phyloP scores from a whole-genome alignment of 331 rosid genomes.

The Erythrophleum ivorense region DNA sequence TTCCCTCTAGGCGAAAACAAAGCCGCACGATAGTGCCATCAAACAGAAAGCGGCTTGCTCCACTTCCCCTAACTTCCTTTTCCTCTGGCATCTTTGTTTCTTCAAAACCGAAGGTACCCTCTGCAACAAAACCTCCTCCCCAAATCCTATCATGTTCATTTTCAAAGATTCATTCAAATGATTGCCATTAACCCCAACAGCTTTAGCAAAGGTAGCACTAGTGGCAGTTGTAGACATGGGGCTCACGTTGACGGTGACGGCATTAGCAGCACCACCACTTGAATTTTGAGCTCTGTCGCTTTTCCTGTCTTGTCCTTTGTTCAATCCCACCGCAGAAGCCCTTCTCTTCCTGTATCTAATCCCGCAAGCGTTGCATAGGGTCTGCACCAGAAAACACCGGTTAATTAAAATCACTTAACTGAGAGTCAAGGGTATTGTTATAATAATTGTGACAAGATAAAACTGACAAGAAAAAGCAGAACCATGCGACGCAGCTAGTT shows the following conservation, averaged over 20 bases:
- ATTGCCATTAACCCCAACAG: conserved; percentile 6
- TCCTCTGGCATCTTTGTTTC: conserved; percentile 53
- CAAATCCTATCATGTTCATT: conserved; percentile 47
- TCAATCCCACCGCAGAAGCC: conserved; percentile 41
- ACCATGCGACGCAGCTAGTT: not conserved
- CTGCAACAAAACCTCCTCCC: conserved; percentile 48
- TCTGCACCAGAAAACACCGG: conserved; percentile 52
- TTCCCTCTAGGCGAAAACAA: conserved; percentile 48
- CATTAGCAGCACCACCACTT: not conserved
- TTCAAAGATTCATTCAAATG: conserved; percentile 37
- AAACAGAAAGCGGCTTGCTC: conserved; percentile 79
- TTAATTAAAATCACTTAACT: not conserved
- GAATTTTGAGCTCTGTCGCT: conserved; percentile 35
- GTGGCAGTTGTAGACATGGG: not conserved
- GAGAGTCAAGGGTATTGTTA: not conserved
- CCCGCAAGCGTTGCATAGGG: conserved; percentile 94
- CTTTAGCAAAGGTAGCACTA: not conserved
- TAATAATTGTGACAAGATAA: not conserved
- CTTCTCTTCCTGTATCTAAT: conserved; percentile 70
- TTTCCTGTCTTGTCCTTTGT: conserved; percentile 49
- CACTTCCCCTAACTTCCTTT: conserved; percentile 66
- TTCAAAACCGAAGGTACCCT: conserved; percentile 41
- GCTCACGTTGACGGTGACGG: not conserved
- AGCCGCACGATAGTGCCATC: conserved; percentile 71
- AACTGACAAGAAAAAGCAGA: not conserved